These are phyloP conservation scores for Fonsecaea nubica DNA, from an alignment of 2,329 filamentous ascomycete species.

Conservation along the genomic window DNA sequence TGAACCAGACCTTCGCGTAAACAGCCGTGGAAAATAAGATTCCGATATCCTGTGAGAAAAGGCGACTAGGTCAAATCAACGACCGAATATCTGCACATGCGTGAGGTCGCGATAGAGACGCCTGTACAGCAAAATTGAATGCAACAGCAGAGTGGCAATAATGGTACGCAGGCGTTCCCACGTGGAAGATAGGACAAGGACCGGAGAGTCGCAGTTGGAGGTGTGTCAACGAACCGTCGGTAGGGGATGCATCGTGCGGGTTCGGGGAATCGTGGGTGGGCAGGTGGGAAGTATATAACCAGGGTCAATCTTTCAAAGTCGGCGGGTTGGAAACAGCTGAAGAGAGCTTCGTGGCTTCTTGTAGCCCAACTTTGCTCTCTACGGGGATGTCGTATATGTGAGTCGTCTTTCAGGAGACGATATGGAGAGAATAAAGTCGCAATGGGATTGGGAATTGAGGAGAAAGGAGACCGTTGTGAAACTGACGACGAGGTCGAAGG, in stretches of 20 bases:
- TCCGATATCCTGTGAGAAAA: conserved; percentile 2
- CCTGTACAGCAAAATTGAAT: not conserved
- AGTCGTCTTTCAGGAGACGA: conserved; percentile 9
- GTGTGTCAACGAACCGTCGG: conserved; percentile 8
- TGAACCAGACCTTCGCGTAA: not conserved
- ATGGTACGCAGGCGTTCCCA: conserved; percentile 5
- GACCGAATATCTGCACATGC: not conserved
- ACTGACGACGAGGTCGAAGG: conserved; percentile 25
- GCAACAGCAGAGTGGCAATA: conserved; percentile 2
- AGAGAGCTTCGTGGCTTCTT: not conserved
- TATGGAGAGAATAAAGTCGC: not conserved
- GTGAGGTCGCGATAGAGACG: not conserved
- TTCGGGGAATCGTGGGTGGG: not conserved
- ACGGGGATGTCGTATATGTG: not conserved
- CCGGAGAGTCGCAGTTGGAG: conserved; percentile 2
- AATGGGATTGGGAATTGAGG: conserved; percentile 10
- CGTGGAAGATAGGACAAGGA: not conserved
- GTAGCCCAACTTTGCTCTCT: conserved; percentile 3
- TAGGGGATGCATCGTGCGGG: conserved; percentile 15
- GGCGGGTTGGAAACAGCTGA: not conserved
- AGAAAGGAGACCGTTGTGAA: conserved; percentile 11
- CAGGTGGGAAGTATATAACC: not conserved
- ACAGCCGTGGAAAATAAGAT: not conserved
- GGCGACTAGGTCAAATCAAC: not conserved
- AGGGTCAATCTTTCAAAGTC: not conserved